These are phyloP conservation scores for Tulasnella sp. DNA, from an alignment of 768 basidiomycete genomes.

Conservation along the genomic window DNA sequence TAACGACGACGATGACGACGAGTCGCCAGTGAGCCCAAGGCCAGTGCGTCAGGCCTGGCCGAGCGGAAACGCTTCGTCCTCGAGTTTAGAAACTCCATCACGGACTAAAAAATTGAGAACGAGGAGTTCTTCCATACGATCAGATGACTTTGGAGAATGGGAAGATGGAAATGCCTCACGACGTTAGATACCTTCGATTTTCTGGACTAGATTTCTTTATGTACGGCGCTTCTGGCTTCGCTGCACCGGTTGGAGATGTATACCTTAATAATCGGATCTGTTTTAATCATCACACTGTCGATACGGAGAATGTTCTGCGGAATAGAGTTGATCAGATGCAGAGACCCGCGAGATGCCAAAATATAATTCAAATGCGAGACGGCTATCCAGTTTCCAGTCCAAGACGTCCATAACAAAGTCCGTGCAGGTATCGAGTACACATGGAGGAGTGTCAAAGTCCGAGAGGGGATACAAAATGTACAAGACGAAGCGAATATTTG, in stretches of 20 bases:
- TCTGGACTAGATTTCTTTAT: not conserved
- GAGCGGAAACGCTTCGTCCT: not conserved
- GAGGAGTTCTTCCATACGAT: slow-evolving; percentile 32
- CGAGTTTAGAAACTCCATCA: not conserved
- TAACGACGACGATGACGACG: slow-evolving; percentile 40
- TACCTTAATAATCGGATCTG: not conserved
- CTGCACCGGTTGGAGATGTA: not conserved
- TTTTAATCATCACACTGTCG: not conserved
- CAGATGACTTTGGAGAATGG: slow-evolving; percentile 43
- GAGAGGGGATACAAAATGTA: not conserved
- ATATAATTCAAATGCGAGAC: not conserved
- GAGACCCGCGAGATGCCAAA: not conserved
- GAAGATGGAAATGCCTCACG: slow-evolving; percentile 26
- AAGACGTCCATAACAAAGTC: slow-evolving; percentile 9
- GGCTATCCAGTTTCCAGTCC: not conserved
- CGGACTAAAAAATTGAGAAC: not conserved
- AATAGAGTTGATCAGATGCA: not conserved
- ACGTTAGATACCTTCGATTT: not conserved
- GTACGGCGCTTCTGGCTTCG: not conserved
- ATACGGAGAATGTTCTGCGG: not conserved
- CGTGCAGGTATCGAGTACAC: not conserved
- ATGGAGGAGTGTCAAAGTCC: slow-evolving; percentile 6
- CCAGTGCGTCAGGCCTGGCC: not conserved
- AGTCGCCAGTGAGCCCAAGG: slow-evolving; percentile 32
- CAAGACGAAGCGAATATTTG: not conserved